These are phyloP conservation scores for Dictyostelium firmibasis DNA, from an alignment of 78 protist species.

Conservation along the genomic window DNA sequence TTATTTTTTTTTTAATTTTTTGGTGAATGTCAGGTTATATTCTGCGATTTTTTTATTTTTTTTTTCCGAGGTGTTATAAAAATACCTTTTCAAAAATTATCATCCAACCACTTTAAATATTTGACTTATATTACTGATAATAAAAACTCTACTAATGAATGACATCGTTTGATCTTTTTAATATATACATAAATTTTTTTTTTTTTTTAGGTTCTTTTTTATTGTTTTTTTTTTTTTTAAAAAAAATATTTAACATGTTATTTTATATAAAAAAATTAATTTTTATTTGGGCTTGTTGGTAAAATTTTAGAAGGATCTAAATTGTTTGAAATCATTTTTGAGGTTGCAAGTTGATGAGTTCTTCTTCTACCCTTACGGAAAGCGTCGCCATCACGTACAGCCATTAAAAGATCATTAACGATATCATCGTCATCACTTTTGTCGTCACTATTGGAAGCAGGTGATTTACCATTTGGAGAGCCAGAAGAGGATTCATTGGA, in stretches of 20 bases:
- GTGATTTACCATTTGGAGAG: background rate
- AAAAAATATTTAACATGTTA: no score
- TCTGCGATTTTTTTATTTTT: no score
- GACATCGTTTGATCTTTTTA: no score
- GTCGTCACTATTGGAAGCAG: background rate
- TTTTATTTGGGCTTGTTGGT: background rate
- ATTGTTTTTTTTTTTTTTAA: background rate
- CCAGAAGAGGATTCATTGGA: background rate
- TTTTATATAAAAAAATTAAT: background rate
- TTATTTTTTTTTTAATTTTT: no score
- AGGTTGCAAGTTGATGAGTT: background rate
- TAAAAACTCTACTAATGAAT: no score
- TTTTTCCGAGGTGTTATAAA: no score
- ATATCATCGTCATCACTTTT: slow-evolving; percentile 46
- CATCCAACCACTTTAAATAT: no score
- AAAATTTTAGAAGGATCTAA: background rate
- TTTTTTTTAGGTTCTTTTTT: background rate
- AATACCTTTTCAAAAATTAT: no score
- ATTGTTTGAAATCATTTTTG: background rate
- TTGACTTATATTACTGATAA: no score
- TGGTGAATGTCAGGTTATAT: no score
- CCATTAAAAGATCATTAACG: slow-evolving; percentile 55
- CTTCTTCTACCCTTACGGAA: background rate
- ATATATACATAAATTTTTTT: background rate
- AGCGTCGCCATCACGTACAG: slow-evolving; percentile 73